These are phyloP conservation scores for Cercospora zeae-maydis DNA, from an alignment of 2,329 filamentous ascomycete species.

Conservation along the genomic window DNA sequence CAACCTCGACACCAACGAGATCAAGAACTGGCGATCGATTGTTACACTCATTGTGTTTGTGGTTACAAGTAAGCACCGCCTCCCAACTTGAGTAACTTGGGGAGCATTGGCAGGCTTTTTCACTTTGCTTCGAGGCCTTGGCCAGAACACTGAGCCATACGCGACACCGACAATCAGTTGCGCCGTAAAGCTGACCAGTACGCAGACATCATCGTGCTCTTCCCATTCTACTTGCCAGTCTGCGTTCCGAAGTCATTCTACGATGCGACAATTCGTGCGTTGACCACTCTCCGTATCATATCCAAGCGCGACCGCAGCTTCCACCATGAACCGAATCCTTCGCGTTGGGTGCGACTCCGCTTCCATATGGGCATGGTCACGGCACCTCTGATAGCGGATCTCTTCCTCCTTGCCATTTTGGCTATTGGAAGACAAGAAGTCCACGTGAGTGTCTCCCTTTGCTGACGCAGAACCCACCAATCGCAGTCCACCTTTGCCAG, in stretches of 20 bases:
- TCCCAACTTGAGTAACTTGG: neutral
- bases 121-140: neutral
- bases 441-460: conserved; percentile 29
- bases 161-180: neutral
- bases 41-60: conserved; percentile 67
- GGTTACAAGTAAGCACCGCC: conserved; percentile 65
- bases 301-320: conserved; percentile 33
- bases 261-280: conserved; percentile 44
- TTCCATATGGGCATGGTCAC: conserved; percentile 70
- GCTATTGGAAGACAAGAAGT: conserved; percentile 67
- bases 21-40: conserved; percentile 65
- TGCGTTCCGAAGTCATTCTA: conserved; percentile 54
- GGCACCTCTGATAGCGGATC: conserved; percentile 65
- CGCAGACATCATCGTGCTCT: conserved; percentile 65
- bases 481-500: neutral
- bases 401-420: conserved; percentile 66
- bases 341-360: conserved; percentile 38
- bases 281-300: conserved; percentile 54
- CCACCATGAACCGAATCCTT: neutral
- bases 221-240: conserved; percentile 64
- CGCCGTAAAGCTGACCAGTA: neutral
- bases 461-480: neutral
- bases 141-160: neutral
- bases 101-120: neutral
- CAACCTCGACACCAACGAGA: conserved; percentile 52